Base-by-base conservation (phyloP, 163 green algal species). In the Chlorella variabilis region DNA sequence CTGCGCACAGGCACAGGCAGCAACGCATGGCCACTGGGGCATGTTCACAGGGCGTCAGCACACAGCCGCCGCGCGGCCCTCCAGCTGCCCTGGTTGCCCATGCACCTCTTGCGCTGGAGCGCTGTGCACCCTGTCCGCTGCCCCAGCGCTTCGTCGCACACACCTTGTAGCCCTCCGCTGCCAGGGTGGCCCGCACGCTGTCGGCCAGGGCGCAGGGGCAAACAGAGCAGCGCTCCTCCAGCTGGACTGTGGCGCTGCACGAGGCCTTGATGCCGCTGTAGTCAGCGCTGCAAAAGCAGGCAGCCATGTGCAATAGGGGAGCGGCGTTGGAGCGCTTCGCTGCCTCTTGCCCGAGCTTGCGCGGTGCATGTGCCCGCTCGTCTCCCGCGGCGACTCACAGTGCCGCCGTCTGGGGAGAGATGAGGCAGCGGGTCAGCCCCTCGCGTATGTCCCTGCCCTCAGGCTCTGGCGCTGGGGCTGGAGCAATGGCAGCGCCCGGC, bases 141-240 rank as follows among this genome's bases (percentile, higher is more conserved):
- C n/a, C n/a, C n/a, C n/a, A n/a, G n/a, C n/a, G n/a, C n/a, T n/a
- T n/a, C 18, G 67, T 75, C 67, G n/a, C 58, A 20, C 34, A 58
- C 29, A n/a, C n/a, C n/a, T n/a, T n/a, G n/a, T 63, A 76, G 45
- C 69, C 69, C n/a, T 41, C 39, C 2, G n/a, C 18, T 5, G 11
- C 6, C 31, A 77, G 69, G 4, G 69, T 77, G 31, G 17, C 31
- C 20, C n/a, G 23, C 5, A 77, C n/a, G 8, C 41, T 41, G 15
- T 42, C 48, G 7, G 56, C 18, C 69, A 77, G 69, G 29, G 69
- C 48, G 69, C 69, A 77, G 69, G 45, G 45, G 69, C 69, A 77
- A 7, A 31, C 38, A 36, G 11, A 20, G 51, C 71, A 78, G 33
- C 51, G 34, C 5, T 49, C 3, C 34, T 66, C 31, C 25, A 68